phyloP scores from a whole-genome alignment of 1,284 basidiomycete genomes.

The Cryptococcus sp. region DNA sequence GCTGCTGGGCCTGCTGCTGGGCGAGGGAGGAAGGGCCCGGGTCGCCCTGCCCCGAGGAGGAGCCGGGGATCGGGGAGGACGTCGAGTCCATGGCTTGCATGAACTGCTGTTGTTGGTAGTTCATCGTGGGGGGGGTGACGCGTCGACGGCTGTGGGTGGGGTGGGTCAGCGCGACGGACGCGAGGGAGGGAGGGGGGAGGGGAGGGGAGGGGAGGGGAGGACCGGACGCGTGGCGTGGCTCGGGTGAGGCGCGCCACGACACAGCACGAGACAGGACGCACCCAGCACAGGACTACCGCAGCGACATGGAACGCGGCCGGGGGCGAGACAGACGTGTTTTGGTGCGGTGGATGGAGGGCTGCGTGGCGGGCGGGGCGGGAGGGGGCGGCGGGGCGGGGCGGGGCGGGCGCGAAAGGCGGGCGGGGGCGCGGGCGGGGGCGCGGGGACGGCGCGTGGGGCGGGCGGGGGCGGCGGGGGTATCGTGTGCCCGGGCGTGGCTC shows the following conservation, averaged over 20 bases:
- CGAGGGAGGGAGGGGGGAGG: not conserved
- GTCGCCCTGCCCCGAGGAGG: slow-evolving; percentile 21
- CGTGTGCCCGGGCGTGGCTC: too few species aligned
- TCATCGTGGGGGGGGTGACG: not conserved
- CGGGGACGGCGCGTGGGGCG: too few species aligned
- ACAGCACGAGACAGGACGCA: too few species aligned
- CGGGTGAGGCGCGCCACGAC: not conserved
- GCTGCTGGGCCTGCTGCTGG: slow-evolving; percentile 18
- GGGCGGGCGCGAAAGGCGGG: too few species aligned
- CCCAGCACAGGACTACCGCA: too few species aligned
- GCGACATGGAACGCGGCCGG: too few species aligned
- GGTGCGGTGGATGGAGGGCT: too few species aligned
- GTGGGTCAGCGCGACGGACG: not conserved
- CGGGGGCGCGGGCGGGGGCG: too few species aligned
- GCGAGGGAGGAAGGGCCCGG: slow-evolving; percentile 34
- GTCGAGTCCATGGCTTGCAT: slow-evolving; percentile 15
- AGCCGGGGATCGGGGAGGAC: slow-evolving; percentile 20
- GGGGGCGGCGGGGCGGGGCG: too few species aligned
- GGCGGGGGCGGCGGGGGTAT: too few species aligned
- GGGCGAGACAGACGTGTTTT: too few species aligned
- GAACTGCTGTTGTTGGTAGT: slow-evolving; percentile 25
- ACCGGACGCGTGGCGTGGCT: not conserved
- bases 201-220: not conserved
- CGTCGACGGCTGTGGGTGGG: not conserved
- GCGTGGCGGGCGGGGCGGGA: too few species aligned